phyloP scores from a whole-genome alignment of 805 yeast species.

The Torulaspora maleeae region DNA sequence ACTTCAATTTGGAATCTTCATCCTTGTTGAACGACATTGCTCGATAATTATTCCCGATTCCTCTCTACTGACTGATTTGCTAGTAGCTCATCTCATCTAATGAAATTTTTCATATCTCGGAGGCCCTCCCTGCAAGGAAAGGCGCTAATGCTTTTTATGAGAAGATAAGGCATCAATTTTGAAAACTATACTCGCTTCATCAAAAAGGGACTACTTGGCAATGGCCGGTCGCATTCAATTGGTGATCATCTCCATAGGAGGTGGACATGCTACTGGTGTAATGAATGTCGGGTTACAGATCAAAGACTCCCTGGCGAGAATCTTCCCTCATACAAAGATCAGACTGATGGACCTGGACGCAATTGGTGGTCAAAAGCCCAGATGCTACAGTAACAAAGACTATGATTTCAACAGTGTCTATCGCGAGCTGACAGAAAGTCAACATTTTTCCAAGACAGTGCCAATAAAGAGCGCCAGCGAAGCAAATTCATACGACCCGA shows the following conservation, averaged over 20 bases:
- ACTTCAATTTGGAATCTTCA: constrained; percentile 53
- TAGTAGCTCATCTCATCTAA: constrained; percentile 8
- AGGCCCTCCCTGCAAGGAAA: neutral
- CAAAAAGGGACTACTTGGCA: neutral
- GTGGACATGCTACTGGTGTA: constrained; percentile 34
- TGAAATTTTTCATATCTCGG: constrained; percentile 4
- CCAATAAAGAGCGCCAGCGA: constrained; percentile 18
- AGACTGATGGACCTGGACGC: constrained; percentile 43
- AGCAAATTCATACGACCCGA: constrained; percentile 14
- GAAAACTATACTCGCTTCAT: too few relatives aligned
- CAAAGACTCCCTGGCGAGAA: constrained; percentile 28
- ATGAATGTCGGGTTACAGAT: constrained; percentile 38
- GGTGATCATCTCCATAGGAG: constrained; percentile 28
- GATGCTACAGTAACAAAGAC: constrained; percentile 24
- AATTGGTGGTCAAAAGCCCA: constrained; percentile 9
- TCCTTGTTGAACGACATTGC: constrained; percentile 58
- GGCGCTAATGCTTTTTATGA: neutral
- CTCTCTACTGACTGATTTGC: neutral
- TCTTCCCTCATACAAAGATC: constrained; percentile 26
- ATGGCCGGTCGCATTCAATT: constrained; percentile 12
- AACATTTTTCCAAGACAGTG: constrained; percentile 13
- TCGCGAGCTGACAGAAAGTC: constrained; percentile 15
- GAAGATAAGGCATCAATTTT: neutral
- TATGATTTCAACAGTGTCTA: constrained; percentile 35
- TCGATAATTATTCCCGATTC: neutral